Evolutionary conservation across 352 stramenopile genomes (phyloP).

Genomic region (Pythium oligandrum): DNA sequence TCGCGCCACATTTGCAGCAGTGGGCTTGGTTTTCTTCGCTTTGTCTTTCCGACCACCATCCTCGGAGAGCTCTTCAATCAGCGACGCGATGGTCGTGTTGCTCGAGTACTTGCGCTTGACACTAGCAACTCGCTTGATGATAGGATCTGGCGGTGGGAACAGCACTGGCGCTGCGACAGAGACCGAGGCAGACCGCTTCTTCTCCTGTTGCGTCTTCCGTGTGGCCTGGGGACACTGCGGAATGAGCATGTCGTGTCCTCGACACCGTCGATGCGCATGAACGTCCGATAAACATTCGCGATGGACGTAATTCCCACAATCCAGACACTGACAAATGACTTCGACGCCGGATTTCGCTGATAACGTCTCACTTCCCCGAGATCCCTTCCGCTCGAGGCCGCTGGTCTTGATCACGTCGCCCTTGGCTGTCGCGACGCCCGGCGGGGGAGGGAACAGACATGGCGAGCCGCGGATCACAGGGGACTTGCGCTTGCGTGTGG

Average conservation of each 20-base stretch:
- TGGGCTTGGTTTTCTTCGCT: slow-evolving; percentile 2
- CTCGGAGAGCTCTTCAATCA: slow-evolving; percentile 23
- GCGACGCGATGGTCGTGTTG: slow-evolving; percentile 21
- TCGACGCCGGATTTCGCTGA: not conserved
- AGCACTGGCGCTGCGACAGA: slow-evolving; percentile 7
- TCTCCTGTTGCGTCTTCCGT: not conserved
- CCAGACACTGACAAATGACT: slow-evolving; percentile 48
- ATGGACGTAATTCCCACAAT: slow-evolving; percentile 47
- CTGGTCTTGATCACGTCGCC: slow-evolving; percentile 3
- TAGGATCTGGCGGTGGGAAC: slow-evolving; percentile 4
- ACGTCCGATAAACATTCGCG: slow-evolving; percentile 46
- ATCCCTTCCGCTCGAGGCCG: not conserved
- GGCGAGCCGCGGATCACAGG: not conserved
- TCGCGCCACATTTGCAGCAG: slow-evolving; percentile 11
- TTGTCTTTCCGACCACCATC: not conserved
- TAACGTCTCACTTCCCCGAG: not conserved
- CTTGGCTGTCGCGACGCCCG: not conserved
- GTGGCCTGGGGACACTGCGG: slow-evolving; percentile 24
- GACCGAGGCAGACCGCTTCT: too few species aligned
- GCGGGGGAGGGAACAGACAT: not conserved
- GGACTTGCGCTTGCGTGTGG: slow-evolving; percentile 1
- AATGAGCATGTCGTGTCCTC: slow-evolving; percentile 27
- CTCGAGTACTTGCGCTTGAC: slow-evolving; percentile 11
- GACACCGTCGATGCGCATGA: slow-evolving; percentile 44
- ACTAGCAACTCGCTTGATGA: slow-evolving; percentile 10